phyloP scores from a whole-genome alignment of 1,284 basidiomycete species.

The Lignosus rhinocerotis region DNA sequence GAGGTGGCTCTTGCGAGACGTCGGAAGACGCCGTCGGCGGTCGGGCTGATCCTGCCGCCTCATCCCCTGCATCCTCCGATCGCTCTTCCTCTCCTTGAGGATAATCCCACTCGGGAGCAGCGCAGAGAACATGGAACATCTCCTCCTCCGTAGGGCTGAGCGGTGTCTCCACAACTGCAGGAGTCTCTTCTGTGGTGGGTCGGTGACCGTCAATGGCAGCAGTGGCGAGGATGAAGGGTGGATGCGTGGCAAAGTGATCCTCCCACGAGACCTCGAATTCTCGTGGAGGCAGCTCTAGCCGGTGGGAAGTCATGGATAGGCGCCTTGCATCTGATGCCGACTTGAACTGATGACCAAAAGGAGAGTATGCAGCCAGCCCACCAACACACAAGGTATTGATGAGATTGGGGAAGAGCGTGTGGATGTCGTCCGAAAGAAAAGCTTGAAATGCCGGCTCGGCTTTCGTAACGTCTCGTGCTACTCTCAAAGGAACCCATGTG shows the following conservation, averaged over 20 bases:
- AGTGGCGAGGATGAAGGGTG: conserved; percentile 31
- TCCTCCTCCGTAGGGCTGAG: conserved; percentile 70
- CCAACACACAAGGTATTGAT: conserved; percentile 5
- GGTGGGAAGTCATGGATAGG: conserved; percentile 26
- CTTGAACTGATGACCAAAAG: conserved; percentile 58
- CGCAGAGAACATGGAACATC: conserved; percentile 63
- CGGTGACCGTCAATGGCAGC: conserved; percentile 24
- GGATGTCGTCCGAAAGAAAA: conserved; percentile 62
- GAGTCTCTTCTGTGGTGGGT: conserved; percentile 24
- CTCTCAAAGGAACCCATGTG: conserved; percentile 64
- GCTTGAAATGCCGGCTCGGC: conserved; percentile 46
- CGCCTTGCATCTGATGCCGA: conserved; percentile 47
- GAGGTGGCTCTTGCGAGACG: conserved; percentile 28
- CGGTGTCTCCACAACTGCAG: conserved; percentile 41
- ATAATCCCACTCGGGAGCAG: conserved; percentile 56
- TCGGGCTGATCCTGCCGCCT: background rate
- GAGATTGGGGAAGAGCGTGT: conserved; percentile 54
- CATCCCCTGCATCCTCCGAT: background rate
- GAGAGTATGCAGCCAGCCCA: conserved; percentile 36
- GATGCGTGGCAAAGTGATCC: conserved; percentile 30
- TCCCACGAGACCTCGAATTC: conserved; percentile 31
- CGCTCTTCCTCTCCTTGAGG: conserved; percentile 10
- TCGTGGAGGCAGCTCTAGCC: conserved; percentile 28
- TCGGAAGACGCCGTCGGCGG: conserved; percentile 10
- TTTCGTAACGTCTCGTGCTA: conserved; percentile 51